Percentiles rank a stretch among this genome's conserved stretches.
Conservation (phyloP, 176 grass and related monocot species). For the Oryza longistaminata region DNA sequence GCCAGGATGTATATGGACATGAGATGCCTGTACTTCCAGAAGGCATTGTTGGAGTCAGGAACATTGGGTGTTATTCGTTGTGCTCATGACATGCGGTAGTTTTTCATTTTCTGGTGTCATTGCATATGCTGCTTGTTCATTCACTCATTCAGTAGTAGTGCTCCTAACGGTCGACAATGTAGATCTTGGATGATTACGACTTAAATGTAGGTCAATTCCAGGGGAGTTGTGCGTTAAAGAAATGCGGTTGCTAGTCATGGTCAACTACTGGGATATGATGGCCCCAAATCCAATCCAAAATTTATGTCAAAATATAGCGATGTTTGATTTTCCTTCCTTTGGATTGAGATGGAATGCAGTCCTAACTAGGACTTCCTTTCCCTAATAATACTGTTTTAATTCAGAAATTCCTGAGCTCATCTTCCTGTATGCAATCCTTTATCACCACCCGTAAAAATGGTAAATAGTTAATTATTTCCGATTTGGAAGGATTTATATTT, state of each 20-base stretch:
- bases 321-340: neutral
- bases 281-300: neutral
- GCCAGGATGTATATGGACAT: conserved; percentile 82
- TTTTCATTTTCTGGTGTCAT: too few relatives aligned
- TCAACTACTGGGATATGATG: neutral
- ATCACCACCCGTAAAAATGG: too few relatives aligned
- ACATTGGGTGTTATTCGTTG: conserved; percentile 43
- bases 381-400: neutral
- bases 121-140: neutral
- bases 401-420: neutral
- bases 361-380: neutral
- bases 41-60: conserved; percentile 73
- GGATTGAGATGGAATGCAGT: too few relatives aligned
- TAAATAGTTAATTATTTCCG: too few relatives aligned
- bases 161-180: neutral
- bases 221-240: neutral
- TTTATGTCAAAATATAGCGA: neutral
- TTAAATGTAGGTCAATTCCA: neutral
- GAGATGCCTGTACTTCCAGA: conserved; percentile 81
- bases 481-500: too few relatives aligned
- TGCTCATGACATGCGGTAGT: neutral
- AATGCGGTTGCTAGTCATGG: conserved; percentile 8
- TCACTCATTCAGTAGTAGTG: too few relatives aligned
- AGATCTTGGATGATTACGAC: neutral
- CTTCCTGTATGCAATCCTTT: too few relatives aligned